A percentile compares a stretch with the other conserved stretches of the same genome.
phyloP scores from a whole-genome alignment of 2,329 filamentous ascomycete genomes.

The Lachnellula hyalina region DNA sequence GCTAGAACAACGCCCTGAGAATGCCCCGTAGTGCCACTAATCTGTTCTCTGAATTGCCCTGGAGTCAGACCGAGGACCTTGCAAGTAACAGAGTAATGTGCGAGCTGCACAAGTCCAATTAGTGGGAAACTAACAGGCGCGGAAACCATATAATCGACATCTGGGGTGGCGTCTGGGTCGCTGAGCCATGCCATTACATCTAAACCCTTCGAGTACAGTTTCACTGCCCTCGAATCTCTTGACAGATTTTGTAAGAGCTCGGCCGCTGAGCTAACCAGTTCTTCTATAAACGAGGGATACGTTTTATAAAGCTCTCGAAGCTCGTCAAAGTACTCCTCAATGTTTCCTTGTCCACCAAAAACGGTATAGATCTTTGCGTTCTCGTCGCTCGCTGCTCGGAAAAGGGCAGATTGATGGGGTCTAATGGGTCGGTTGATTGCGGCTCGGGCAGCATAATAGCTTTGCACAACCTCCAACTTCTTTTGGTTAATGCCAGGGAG shows the following conservation, averaged over 20 bases:
- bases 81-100: conserved; percentile 92
- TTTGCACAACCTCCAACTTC: conserved; percentile 82
- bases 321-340: conserved; percentile 99
- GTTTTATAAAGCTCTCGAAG: conserved; percentile 85
- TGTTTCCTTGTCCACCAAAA: conserved; percentile 96
- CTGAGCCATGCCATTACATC: conserved; percentile 93
- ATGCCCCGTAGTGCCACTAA: conserved; percentile 88
- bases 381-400: conserved; percentile 80
- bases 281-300: conserved; percentile 85
- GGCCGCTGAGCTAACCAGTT: conserved; percentile 74
- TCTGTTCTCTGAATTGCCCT: conserved; percentile 76
- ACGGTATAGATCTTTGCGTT: conserved; percentile 86
- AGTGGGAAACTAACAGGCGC: conserved; percentile 93
- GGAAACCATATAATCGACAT: conserved; percentile 89
- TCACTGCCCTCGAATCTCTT: conserved; percentile 78
- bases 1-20: conserved; percentile 95
- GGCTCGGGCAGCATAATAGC: conserved; percentile 86
- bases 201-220: conserved; percentile 95
- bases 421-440: conserved; percentile 82
- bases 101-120: conserved; percentile 92
- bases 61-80: conserved; percentile 86
- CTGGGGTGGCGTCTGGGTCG: conserved; percentile 81
- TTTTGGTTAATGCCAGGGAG: conserved; percentile 89
- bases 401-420: conserved; percentile 86
- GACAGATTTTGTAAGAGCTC: conserved; percentile 83